phyloP scores from a whole-genome alignment of 1,284 basidiomycete species.

The Tilletia setariae region DNA sequence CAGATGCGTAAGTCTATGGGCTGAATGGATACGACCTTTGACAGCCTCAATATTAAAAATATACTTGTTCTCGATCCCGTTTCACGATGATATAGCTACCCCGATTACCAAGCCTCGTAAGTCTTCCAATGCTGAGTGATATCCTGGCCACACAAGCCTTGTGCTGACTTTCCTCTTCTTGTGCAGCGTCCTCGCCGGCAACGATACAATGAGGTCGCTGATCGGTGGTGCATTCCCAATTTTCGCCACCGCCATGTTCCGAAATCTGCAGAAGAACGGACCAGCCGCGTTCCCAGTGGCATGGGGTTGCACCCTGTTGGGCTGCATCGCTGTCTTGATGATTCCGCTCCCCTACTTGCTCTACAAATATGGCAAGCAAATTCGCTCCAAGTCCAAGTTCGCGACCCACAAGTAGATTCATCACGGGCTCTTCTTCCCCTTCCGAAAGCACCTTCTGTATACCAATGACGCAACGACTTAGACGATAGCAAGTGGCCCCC shows the following conservation, averaged over 20 bases:
- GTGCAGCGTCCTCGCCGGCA: conserved; percentile 32
- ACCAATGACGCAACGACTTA: no score
- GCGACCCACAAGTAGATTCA: not conserved
- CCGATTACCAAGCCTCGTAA: conserved; percentile 12
- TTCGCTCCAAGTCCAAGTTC: conserved; percentile 35
- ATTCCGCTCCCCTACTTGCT: conserved; percentile 35
- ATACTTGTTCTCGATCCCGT: not conserved
- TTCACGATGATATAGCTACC: not conserved
- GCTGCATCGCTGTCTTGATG: conserved; percentile 35
- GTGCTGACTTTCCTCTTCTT: not conserved
- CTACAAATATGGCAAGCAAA: conserved; percentile 38
- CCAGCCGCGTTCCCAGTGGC: conserved; percentile 37
- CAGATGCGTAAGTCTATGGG: not conserved
- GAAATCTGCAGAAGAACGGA: conserved; percentile 36
- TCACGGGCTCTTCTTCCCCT: not conserved
- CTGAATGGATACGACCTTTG: not conserved
- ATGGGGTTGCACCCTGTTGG: conserved; percentile 38
- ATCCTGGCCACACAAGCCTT: not conserved
- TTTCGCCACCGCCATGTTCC: conserved; percentile 36
- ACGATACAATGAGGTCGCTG: conserved; percentile 37
- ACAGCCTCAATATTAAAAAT: no score
- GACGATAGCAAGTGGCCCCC: no score
- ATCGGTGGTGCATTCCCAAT: conserved; percentile 39
- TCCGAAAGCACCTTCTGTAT: no score
- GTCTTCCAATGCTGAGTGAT: not conserved